These are phyloP conservation scores for Copromyces sp. DNA, from an alignment of 495 filamentous ascomycete species.

Conservation along the genomic window DNA sequence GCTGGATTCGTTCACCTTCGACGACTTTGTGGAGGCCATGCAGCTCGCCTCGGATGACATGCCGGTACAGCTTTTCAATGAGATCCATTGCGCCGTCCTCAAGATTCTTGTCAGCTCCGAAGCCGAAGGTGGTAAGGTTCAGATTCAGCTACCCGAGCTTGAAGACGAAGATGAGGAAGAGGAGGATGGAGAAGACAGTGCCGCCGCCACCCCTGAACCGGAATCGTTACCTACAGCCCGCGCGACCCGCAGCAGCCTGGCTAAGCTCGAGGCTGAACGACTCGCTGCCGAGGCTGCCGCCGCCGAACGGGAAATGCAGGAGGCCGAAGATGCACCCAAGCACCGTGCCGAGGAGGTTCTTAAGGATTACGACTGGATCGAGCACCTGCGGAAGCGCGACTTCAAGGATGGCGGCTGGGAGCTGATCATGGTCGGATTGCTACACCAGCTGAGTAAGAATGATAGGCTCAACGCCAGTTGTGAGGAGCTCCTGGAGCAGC, in stretches of 20 bases:
- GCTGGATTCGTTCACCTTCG: constrained; percentile 93
- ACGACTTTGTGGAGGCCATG: constrained; percentile 89
- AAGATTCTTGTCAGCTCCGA: constrained; percentile 74
- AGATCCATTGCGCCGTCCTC: constrained; percentile 83
- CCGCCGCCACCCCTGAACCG: constrained; percentile 55
- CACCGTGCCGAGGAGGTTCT: constrained; percentile 78
- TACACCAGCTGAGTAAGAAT: constrained; percentile 73
- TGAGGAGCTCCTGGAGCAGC: constrained; percentile 64
- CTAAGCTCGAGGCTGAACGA: constrained; percentile 64
- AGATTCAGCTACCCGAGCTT: constrained; percentile 68
- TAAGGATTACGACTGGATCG: constrained; percentile 67
- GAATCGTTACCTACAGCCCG: constrained; percentile 53
- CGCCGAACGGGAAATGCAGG: constrained; percentile 31
- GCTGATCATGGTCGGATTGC: constrained; percentile 72
- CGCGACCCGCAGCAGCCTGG: constrained; percentile 75
- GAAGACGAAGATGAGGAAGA: constrained; percentile 58
- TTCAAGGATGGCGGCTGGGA: constrained; percentile 91
- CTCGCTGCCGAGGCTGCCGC: constrained; percentile 45
- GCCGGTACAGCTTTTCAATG: constrained; percentile 79
- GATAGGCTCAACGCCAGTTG: constrained; percentile 59
- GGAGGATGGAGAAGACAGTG: constrained; percentile 49
- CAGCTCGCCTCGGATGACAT: constrained; percentile 64
- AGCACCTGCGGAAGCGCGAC: constrained; percentile 69
- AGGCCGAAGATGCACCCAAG: constrained; percentile 32
- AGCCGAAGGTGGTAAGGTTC: constrained; percentile 64